These are phyloP conservation scores for Rhizopus delemar DNA, from an alignment of 371 early-diverging fungal genomes.

Conservation along the genomic window DNA sequence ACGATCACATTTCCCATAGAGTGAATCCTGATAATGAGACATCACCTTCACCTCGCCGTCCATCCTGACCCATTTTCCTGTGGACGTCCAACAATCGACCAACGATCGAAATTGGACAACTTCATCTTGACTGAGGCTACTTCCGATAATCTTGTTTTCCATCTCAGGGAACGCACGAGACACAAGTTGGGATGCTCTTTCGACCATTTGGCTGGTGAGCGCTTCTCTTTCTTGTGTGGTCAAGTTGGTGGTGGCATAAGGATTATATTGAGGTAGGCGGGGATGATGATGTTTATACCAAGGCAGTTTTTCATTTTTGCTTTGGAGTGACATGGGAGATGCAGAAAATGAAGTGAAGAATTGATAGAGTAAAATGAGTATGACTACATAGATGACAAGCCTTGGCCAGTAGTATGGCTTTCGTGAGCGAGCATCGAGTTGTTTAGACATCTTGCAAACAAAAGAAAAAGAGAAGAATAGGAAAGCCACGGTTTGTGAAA, in stretches of 20 bases:
- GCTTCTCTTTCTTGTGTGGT: constrained; percentile 13
- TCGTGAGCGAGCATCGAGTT: constrained; percentile 10
- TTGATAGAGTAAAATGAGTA: constrained; percentile 12
- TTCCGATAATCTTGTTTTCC: constrained; percentile 23
- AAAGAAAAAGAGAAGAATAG: no score
- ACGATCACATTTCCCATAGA: constrained; percentile 43
- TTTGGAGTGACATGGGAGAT: background rate
- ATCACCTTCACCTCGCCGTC: constrained; percentile 5
- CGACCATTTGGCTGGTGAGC: constrained; percentile 7
- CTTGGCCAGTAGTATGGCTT: constrained; percentile 13
- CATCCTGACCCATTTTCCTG: constrained; percentile 27
- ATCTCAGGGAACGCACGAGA: constrained; percentile 5
- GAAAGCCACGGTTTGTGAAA: no score
- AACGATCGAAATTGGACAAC: constrained; percentile 13
- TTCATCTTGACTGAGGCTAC: constrained; percentile 7
- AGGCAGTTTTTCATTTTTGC: constrained; percentile 4
- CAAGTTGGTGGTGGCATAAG: constrained; percentile 15
- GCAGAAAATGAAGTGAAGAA: constrained; percentile 11
- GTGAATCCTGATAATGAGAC: constrained; percentile 48
- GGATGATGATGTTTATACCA: constrained; percentile 22
- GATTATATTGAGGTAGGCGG: background rate
- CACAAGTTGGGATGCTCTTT: constrained; percentile 6
- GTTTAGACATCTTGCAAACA: background rate
- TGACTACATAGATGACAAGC: constrained; percentile 10
- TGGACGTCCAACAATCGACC: constrained; percentile 35